Percentiles rank a stretch among this genome's conserved stretches.
phyloP scores from a whole-genome alignment of 2,329 filamentous ascomycete genomes.

The Ramichloridium luteum region DNA sequence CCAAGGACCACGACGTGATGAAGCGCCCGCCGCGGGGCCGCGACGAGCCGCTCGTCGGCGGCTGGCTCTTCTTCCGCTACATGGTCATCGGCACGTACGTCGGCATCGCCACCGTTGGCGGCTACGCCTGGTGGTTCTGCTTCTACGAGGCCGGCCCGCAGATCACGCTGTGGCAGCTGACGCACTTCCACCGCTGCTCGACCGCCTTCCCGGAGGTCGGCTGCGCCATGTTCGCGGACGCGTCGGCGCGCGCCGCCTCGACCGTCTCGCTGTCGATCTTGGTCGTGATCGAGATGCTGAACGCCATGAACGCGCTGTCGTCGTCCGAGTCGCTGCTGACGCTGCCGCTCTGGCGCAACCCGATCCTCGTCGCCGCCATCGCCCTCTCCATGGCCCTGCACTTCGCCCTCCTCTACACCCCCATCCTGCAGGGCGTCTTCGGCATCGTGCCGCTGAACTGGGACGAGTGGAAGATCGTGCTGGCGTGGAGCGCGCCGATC shows the following conservation, averaged over 20 bases:
- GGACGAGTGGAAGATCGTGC: slow-evolving; percentile 84
- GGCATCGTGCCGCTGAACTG: slow-evolving; percentile 77
- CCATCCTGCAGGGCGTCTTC: slow-evolving; percentile 78
- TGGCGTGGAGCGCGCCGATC: slow-evolving; percentile 79
- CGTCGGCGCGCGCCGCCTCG: slow-evolving; percentile 77
- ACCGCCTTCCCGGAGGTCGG: slow-evolving; percentile 77
- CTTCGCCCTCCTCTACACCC: slow-evolving; percentile 85
- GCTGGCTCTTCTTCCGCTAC: slow-evolving; percentile 96
- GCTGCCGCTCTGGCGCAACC: slow-evolving; percentile 93
- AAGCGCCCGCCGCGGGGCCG: slow-evolving; percentile 79
- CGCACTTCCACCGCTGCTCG: slow-evolving; percentile 87
- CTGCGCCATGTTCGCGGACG: slow-evolving; percentile 80
- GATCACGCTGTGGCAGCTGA: slow-evolving; percentile 78
- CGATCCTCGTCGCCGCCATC: slow-evolving; percentile 96
- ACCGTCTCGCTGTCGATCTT: slow-evolving; percentile 84
- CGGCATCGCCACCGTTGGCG: slow-evolving; percentile 83
- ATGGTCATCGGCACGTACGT: slow-evolving; percentile 94
- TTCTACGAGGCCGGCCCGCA: slow-evolving; percentile 82
- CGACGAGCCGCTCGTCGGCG: slow-evolving; percentile 81
- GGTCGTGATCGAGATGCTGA: slow-evolving; percentile 98
- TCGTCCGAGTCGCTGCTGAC: slow-evolving; percentile 90
- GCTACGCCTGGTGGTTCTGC: slow-evolving; percentile 99
- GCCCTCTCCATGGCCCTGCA: slow-evolving; percentile 85
- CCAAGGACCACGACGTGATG: slow-evolving; percentile 98
- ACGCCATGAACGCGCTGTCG: slow-evolving; percentile 94